Conservation (phyloP, 2,329 filamentous ascomycete genomes). For the Didymella lethalis region DNA sequence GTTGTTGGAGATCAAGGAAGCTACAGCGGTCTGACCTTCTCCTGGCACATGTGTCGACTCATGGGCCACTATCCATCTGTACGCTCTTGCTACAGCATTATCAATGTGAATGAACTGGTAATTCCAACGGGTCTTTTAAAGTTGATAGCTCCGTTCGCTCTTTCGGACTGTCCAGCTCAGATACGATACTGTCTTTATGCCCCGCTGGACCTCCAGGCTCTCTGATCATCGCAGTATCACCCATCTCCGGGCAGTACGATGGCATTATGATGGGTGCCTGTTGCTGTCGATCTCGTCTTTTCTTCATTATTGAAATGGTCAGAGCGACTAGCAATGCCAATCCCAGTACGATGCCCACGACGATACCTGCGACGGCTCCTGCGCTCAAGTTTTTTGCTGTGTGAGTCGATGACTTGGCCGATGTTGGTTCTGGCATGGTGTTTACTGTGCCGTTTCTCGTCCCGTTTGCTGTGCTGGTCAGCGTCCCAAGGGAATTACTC, state of each 20-base stretch:
- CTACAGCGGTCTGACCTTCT: not conserved
- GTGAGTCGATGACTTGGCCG: not conserved
- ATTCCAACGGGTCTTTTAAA: not conserved
- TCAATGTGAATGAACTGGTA: not conserved
- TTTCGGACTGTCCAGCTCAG: not conserved
- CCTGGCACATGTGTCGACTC: not conserved
- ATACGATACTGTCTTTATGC: not conserved
- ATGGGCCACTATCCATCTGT: not conserved
- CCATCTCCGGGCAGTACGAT: not conserved
- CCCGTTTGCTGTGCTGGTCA: not conserved
- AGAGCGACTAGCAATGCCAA: not conserved
- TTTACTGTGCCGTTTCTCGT: not conserved
- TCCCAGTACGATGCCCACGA: not conserved
- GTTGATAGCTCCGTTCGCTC: not conserved
- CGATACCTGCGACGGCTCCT: not conserved
- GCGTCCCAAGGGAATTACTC: not conserved
- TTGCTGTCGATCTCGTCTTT: not conserved
- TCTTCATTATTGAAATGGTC: not conserved
- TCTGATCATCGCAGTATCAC: not conserved
- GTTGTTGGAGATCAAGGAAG: not conserved
- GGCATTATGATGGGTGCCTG: not conserved
- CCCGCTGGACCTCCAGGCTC: not conserved
- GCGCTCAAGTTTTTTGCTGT: not conserved
- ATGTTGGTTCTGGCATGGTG: not conserved
- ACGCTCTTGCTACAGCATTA: not conserved